Conservation (phyloP, 441 rosid species). For the Pelargonium fulgidum region DNA sequence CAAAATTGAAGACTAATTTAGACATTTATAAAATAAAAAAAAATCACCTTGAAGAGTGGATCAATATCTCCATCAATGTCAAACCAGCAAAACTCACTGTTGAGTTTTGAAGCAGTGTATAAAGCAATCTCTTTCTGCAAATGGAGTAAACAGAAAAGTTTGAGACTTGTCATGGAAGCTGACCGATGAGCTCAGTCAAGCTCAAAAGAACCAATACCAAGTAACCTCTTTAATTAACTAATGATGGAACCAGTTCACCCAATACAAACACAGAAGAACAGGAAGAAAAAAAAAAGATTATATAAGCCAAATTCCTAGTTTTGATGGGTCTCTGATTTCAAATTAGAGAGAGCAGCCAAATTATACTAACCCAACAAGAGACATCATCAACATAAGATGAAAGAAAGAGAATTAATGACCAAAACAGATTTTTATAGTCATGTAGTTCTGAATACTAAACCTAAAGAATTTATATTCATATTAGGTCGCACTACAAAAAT, state of each 20-base stretch:
- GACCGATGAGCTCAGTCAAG: neutral
- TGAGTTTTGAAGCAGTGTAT: slow-evolving; percentile 81
- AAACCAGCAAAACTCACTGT: slow-evolving; percentile 81
- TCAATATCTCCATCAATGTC: slow-evolving; percentile 91
- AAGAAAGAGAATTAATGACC: too few species aligned
- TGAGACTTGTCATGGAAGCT: slow-evolving; percentile 7
- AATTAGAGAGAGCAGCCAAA: neutral
- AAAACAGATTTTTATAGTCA: too few species aligned
- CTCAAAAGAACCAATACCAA: neutral
- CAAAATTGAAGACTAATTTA: neutral
- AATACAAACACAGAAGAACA: neutral
- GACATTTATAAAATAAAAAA: too few species aligned
- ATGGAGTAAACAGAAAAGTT: slow-evolving; percentile 19
- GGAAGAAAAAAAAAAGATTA: neutral
- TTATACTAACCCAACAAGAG: neutral
- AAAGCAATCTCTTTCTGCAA: slow-evolving; percentile 96
- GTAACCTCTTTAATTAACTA: neutral
- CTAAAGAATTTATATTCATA: neutral
- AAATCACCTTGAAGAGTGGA: slow-evolving; percentile 86
- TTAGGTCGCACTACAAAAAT: neutral
- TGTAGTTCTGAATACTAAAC: too few species aligned
- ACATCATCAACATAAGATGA: too few species aligned
- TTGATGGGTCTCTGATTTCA: neutral
- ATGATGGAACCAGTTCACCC: neutral
- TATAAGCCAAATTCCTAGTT: neutral